phyloP scores from a whole-genome alignment of 345 rosid genomes.

The Syzygium aqueum region DNA sequence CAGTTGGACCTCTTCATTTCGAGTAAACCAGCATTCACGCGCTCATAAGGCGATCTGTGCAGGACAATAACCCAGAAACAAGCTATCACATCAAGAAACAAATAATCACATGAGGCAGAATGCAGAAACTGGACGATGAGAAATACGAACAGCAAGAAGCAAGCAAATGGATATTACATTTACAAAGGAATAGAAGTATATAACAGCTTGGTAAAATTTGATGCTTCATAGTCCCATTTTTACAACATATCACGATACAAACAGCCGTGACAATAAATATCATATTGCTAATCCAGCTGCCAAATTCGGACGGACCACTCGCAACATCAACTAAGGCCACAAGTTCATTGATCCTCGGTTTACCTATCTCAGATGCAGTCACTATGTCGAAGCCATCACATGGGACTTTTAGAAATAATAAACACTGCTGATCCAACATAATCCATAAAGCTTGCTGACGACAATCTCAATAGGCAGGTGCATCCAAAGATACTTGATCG shows the following conservation, averaged over 20 bases:
- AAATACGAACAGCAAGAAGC: background rate
- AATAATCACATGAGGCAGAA: background rate
- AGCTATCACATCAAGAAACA: background rate
- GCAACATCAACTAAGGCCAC: background rate
- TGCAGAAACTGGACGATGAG: background rate
- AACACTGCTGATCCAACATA: background rate
- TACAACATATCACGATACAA: background rate
- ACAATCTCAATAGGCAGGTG: background rate
- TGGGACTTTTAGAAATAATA: background rate
- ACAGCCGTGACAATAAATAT: background rate
- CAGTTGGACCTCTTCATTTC: background rate
- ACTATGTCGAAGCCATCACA: background rate
- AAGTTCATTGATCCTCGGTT: background rate
- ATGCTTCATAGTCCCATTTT: background rate
- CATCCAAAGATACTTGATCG: background rate
- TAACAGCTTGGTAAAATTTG: background rate
- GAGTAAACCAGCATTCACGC: background rate
- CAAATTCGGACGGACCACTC: background rate
- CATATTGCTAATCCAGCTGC: background rate
- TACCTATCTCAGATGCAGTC: background rate
- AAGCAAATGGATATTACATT: background rate
- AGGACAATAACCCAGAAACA: background rate
- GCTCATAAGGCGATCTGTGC: background rate
- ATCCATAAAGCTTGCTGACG: background rate
- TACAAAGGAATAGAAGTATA: background rate